Conservation (phyloP, 768 basidiomycete genomes). For the Xerocomellus dryophilus region DNA sequence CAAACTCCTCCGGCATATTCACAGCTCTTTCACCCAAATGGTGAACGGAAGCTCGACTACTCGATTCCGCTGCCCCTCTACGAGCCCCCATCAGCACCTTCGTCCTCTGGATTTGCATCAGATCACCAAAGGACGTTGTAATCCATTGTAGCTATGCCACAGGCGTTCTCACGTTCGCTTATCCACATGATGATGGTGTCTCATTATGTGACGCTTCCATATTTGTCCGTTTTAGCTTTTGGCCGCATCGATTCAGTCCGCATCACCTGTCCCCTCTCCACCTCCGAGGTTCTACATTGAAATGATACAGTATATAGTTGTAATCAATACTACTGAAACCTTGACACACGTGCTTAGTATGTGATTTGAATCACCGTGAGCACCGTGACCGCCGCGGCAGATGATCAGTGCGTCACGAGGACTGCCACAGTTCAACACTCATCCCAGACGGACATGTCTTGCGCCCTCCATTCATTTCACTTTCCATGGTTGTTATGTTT, state of each 20-base stretch:
- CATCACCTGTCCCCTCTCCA: slow-evolving; percentile 2
- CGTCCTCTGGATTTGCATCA: neutral
- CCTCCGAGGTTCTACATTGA: neutral
- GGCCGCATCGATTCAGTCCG: slow-evolving; percentile 12
- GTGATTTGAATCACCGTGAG: neutral
- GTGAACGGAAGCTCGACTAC: slow-evolving; percentile 68
- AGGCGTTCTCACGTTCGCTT: neutral
- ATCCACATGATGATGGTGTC: neutral
- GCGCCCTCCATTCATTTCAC: too few relatives aligned
- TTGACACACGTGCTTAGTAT: neutral
- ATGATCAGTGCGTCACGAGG: neutral
- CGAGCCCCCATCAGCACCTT: slow-evolving; percentile 37
- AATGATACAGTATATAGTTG: neutral
- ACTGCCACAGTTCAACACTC: too few relatives aligned
- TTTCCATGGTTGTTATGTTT: neutral
- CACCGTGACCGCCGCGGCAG: too few relatives aligned
- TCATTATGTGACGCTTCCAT: neutral
- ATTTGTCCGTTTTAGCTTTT: neutral
- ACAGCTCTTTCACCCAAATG: slow-evolving; percentile 71
- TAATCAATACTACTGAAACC: neutral
- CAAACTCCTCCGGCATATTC: slow-evolving; percentile 68
- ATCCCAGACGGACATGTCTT: too few relatives aligned
- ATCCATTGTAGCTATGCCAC: neutral
- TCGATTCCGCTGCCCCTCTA: slow-evolving; percentile 64
- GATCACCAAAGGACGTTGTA: slow-evolving; percentile 7